Base-by-base conservation (phyloP, 2,329 filamentous ascomycete genomes). In the Microsporum audouinii region DNA sequence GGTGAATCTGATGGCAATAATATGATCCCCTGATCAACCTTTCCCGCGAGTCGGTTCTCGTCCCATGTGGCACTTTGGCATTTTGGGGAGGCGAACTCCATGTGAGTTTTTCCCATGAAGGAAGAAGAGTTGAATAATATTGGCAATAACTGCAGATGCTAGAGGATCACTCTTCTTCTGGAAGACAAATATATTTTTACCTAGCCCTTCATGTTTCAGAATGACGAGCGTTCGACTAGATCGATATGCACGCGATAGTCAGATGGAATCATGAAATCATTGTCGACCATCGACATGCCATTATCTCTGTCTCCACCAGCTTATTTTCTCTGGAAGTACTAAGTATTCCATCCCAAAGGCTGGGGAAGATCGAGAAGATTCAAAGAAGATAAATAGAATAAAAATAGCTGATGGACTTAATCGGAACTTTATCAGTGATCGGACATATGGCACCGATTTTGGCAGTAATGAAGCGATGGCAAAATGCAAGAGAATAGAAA, bases 351-450 rank as follows among this genome's bases (percentile, higher is more conserved):
- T 36, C 5, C 36, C 3, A 31, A 55, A 55, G 51, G 33, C 23
- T 55, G 51, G 51, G 12, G 45, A 51, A 55, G 51, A 55, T 55
- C 51, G 14, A 34, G 33, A 55, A 36, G 51, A 31, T 55, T 51
- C 27, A 51, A 29, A 12, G 45, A 55, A 36, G 31, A 36, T 36
- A 36, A 55, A 55, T 36, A 55, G 51, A 55, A 10, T 55, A 51
- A 27, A 49, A 23, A 51, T 51, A 55, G 33, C 51, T 31, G 51
- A 55, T 55, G 51, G 51, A 31, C 14, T 38, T 29, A 55, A 55
- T 31, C 51, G 51, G 51, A 55, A 34, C 5, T 23, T 36, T 36
- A 55, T 12, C 31, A 55, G 8, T n/a, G 29, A 55, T 29, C 31
- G 8, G 23, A 34, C 31, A 14, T 5, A n/a, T 36, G 51, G 33